phyloP scores from a whole-genome alignment of 495 filamentous ascomycete species.

The Aspergillus hancockii region DNA sequence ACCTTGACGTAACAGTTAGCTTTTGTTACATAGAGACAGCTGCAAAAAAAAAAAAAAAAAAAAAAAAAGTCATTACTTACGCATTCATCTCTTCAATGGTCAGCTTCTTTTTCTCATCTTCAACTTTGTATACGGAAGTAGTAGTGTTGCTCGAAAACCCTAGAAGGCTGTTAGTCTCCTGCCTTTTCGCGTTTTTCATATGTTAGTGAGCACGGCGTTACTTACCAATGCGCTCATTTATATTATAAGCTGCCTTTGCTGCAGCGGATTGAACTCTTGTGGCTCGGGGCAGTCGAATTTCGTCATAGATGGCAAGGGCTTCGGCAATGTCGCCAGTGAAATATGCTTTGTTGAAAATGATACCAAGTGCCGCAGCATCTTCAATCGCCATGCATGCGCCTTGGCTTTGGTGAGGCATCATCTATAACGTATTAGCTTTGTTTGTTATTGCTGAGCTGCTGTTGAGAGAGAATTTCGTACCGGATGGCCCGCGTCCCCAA shows the following conservation, averaged over 20 bases:
- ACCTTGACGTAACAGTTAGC: constrained; percentile 29
- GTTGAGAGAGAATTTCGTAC: constrained; percentile 8
- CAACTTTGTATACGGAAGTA: constrained; percentile 46
- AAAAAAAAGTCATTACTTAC: constrained; percentile 27
- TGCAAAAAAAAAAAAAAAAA: background rate
- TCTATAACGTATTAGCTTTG: constrained; percentile 20
- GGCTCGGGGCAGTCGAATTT: constrained; percentile 43
- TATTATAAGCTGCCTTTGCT: constrained; percentile 50
- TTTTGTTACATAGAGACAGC: too few species aligned
- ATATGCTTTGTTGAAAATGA: constrained; percentile 45
- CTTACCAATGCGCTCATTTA: constrained; percentile 52
- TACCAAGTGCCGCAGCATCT: constrained; percentile 49
- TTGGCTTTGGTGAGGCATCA: constrained; percentile 56
- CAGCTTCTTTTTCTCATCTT: constrained; percentile 47
- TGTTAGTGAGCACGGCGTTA: background rate
- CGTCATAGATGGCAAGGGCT: constrained; percentile 43
- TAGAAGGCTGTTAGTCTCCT: constrained; percentile 3
- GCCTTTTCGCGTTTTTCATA: background rate
- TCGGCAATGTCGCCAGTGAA: constrained; percentile 43
- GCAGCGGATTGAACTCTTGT: constrained; percentile 47
- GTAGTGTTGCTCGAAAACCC: constrained; percentile 50
- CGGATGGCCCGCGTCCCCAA: constrained; percentile 44
- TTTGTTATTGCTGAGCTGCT: background rate
- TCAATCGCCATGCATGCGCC: constrained; percentile 54
- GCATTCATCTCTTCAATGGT: constrained; percentile 56